These are phyloP conservation scores for Pseudocercospora macadamiae DNA, from an alignment of 2,329 filamentous ascomycete species.

Conservation along the genomic window DNA sequence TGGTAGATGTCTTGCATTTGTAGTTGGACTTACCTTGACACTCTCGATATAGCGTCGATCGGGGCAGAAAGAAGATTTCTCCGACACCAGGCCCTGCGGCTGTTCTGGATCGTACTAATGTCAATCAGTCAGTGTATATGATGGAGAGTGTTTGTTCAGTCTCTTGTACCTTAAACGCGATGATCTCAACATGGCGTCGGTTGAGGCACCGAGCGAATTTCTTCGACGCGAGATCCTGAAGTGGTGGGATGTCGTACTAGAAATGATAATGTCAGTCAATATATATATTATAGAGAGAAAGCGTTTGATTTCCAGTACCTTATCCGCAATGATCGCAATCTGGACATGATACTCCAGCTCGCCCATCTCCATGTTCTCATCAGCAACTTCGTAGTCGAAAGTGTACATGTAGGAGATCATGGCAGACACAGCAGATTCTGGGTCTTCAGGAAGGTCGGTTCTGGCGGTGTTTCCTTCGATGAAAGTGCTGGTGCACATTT, in stretches of 20 bases:
- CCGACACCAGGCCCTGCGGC: too few relatives aligned
- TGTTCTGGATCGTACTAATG: too few relatives aligned
- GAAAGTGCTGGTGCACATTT: slow-evolving; percentile 4
- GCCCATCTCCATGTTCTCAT: background rate
- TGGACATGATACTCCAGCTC: background rate
- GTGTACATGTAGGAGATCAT: slow-evolving; percentile 4
- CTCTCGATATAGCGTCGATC: too few relatives aligned
- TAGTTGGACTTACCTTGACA: too few relatives aligned
- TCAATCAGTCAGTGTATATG: too few relatives aligned
- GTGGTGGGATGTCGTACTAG: background rate
- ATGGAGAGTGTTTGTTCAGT: too few relatives aligned
- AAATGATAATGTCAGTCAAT: background rate
- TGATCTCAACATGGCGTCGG: background rate
- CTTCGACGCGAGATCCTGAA: background rate
- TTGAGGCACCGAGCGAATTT: background rate
- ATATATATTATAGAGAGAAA: too few relatives aligned
- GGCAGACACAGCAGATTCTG: background rate
- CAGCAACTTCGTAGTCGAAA: background rate
- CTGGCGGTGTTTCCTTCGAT: background rate
- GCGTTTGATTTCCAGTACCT: background rate
- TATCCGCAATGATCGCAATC: background rate
- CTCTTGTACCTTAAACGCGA: too few relatives aligned
- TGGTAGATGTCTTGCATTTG: too few relatives aligned
- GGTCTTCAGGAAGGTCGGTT: background rate
- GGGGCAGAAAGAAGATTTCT: too few relatives aligned